Percentiles rank a stretch among this genome's conserved stretches.
Conservation (phyloP, 257 asterid species). For the Verbena officinalis region DNA sequence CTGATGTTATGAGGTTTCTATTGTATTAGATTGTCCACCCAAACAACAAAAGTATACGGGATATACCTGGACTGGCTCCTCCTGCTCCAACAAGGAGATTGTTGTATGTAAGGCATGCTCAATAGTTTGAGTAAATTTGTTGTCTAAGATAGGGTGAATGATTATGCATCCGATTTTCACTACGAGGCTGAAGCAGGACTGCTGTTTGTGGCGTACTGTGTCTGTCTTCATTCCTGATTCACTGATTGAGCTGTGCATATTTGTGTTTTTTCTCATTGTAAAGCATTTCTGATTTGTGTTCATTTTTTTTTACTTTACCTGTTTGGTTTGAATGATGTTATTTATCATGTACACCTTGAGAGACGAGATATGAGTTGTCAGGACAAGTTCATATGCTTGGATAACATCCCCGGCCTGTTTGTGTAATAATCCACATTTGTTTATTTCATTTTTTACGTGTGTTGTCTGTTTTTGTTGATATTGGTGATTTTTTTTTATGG, state of each 20-base stretch:
- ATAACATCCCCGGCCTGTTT: not conserved
- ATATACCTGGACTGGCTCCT: slow-evolving; percentile 96
- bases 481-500: not conserved
- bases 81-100: slow-evolving; percentile 96
- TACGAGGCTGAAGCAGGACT: slow-evolving; percentile 17
- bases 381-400: not conserved
- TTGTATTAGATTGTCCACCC: slow-evolving; percentile 76
- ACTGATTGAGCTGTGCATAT: slow-evolving; percentile 32
- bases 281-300: slow-evolving; percentile 20
- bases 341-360: slow-evolving; percentile 17
- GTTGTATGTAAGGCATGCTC: slow-evolving; percentile 49
- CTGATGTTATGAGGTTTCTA: slow-evolving; percentile 29
- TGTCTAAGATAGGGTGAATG: slow-evolving; percentile 20
- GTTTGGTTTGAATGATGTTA: slow-evolving; percentile 13
- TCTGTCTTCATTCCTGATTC: slow-evolving; percentile 5
- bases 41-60: slow-evolving; percentile 77
- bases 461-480: not conserved
- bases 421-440: not conserved
- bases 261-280: slow-evolving; percentile 16
- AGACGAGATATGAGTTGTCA: not conserved
- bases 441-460: not conserved
- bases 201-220: slow-evolving; percentile 9
- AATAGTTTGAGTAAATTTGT: slow-evolving; percentile 33
- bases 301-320: not conserved
- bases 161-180: slow-evolving; percentile 18